Conservation (phyloP, 1,284 basidiomycete species). For the Marasmius fiardii region DNA sequence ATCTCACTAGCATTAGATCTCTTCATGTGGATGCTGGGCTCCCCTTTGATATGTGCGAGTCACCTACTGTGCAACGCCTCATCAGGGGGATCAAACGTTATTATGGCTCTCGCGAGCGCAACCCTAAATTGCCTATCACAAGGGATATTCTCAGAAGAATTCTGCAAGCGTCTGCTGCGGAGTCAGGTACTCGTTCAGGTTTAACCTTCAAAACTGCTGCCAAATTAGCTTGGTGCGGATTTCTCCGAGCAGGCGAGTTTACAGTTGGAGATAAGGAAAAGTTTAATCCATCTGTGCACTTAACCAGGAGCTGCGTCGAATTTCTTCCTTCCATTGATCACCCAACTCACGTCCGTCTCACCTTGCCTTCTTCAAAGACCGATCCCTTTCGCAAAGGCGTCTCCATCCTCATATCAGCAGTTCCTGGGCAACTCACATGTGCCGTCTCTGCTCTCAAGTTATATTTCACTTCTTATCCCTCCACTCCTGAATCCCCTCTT, state of each 20-base stretch:
- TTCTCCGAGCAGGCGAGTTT: not conserved
- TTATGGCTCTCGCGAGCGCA: not conserved
- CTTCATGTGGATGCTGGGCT: slow-evolving; percentile 23
- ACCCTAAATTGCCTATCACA: not conserved
- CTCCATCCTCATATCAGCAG: not conserved
- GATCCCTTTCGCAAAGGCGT: not conserved
- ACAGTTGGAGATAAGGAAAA: not conserved
- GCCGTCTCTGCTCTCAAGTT: not conserved
- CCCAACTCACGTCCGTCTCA: not conserved
- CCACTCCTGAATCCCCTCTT: not conserved
- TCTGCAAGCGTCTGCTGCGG: too few species aligned
- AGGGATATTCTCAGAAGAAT: not conserved
- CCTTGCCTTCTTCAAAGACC: not conserved
- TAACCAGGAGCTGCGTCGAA: not conserved
- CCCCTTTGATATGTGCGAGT: slow-evolving; percentile 13
- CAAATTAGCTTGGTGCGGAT: not conserved
- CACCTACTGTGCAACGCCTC: not conserved
- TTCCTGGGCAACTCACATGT: not conserved
- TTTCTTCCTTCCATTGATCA: not conserved
- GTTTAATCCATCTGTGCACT: not conserved
- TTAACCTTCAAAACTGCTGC: not conserved
- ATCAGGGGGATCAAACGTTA: not conserved
- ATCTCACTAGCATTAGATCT: slow-evolving; percentile 11
- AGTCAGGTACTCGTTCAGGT: not conserved
- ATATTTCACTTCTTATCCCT: not conserved